Percentiles rank a stretch among this genome's conserved stretches.
Evolutionary conservation across 257 asterid species (phyloP).

Genomic region (Gentiana macrophylla): DNA sequence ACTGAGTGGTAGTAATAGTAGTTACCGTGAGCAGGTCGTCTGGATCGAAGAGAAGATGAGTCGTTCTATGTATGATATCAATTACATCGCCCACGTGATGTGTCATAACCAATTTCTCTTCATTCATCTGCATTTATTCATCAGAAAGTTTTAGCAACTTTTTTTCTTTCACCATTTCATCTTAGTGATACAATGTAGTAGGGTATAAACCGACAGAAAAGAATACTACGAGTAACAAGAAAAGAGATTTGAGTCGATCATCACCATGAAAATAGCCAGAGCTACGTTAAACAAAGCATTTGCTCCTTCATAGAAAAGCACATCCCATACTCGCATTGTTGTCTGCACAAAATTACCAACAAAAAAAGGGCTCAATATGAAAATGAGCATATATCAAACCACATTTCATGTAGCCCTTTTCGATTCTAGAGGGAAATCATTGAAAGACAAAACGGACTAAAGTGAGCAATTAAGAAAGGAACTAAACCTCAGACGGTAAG

Average conservation of each 20-base stretch:
- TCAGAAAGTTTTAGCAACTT: neutral
- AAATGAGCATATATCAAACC: too few species aligned
- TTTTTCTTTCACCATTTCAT: too few species aligned
- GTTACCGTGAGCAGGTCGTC: slow-evolving; percentile 77
- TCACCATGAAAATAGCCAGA: slow-evolving; percentile 82
- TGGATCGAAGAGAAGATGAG: slow-evolving; percentile 87
- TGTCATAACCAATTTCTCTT: slow-evolving; percentile 63
- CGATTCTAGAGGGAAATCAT: too few species aligned
- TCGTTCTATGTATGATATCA: slow-evolving; percentile 71
- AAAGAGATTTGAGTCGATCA: neutral
- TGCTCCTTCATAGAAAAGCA: slow-evolving; percentile 96
- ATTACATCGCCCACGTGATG: slow-evolving; percentile 94
- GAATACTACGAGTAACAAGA: neutral
- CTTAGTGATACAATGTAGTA: too few species aligned
- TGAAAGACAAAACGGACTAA: too few species aligned
- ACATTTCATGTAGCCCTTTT: too few species aligned
- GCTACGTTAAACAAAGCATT: slow-evolving; percentile 77
- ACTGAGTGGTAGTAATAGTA: too few species aligned
- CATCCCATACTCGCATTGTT: slow-evolving; percentile 92
- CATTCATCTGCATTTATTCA: slow-evolving; percentile 66
- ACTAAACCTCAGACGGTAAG: slow-evolving; percentile 89
- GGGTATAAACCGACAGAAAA: neutral
- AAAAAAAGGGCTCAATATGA: neutral
- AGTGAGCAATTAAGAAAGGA: neutral
- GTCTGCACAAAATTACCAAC: slow-evolving; percentile 41